phyloP scores from a whole-genome alignment of 2,329 filamentous ascomycete species.

The Parastagonospora nodorum region DNA sequence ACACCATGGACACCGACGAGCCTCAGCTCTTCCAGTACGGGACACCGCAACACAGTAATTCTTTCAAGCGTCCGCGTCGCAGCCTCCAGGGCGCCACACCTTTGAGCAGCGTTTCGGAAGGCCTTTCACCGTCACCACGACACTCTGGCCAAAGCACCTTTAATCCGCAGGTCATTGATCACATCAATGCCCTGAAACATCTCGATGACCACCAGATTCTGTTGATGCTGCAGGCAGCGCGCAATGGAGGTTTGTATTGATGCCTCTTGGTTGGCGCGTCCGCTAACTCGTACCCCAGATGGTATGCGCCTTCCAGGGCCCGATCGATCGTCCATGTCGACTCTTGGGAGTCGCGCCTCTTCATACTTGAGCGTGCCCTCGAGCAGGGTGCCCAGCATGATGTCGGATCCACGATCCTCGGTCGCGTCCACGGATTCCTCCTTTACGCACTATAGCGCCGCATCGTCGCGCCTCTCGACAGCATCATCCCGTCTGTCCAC shows the following conservation, averaged over 20 bases:
- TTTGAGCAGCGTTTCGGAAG: conserved; percentile 43
- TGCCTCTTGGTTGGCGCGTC: conserved; percentile 10
- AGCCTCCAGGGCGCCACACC: conserved; percentile 45
- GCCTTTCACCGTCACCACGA: conserved; percentile 43
- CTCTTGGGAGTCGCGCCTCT: conserved; percentile 42
- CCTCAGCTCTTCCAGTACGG: conserved; percentile 43
- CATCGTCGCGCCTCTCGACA: conserved; percentile 45
- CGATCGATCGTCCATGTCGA: conserved; percentile 45
- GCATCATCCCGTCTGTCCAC: conserved; percentile 45
- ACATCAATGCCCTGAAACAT: conserved; percentile 48
- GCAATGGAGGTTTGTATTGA: conserved; percentile 43
- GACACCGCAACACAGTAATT: conserved; percentile 41
- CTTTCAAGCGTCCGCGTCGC: conserved; percentile 46
- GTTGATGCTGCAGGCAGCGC: conserved; percentile 43
- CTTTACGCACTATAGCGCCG: conserved; percentile 44
- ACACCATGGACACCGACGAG: conserved; percentile 47
- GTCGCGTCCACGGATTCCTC: conserved; percentile 46
- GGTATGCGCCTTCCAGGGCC: conserved; percentile 40
- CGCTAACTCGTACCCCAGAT: conserved; percentile 35
- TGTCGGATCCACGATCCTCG: conserved; percentile 44
- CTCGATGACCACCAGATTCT: conserved; percentile 48
- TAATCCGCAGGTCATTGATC: conserved; percentile 45
- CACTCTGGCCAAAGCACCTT: conserved; percentile 39
- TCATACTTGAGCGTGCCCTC: conserved; percentile 46
- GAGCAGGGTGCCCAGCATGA: conserved; percentile 44